Evolutionary conservation across 2,329 filamentous ascomycete species (phyloP), one percentile per base, ranked within the genome.

Genomic region (Torrubiella hemipterigena): DNA sequence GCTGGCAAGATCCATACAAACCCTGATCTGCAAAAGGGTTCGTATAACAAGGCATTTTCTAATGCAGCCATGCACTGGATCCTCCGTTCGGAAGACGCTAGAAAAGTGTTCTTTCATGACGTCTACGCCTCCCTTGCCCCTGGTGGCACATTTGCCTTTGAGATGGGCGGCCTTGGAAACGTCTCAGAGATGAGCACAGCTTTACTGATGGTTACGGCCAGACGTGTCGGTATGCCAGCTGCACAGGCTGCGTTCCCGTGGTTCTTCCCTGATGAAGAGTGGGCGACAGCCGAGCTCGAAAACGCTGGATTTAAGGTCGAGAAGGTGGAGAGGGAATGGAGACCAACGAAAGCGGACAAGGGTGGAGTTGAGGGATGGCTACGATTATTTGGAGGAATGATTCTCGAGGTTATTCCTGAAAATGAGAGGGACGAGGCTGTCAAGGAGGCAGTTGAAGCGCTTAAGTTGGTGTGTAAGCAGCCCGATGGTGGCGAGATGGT

Each of bases 81-180:
- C 45, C 59, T 84, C 7, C 56, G 66, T 0, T 39, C 50, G 4
- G 41, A 47, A 1, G 41, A 45, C 0, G 63, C 62, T 1, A 63
- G 71, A 8, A 40, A 50, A 4, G 44, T 49, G 17, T 69, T 78
- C 49, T 75, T 82, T 44, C 41, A 44, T 7, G 67, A 60, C 23
- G 61, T 74, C 4, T 54, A 65, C 37, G 52, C 52, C 7, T 57
- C 66, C 1, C 61, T 83, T 3, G 61, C 56, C 20, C 65, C 69
- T 0, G 65, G 63, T 9, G 78, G 74, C 2, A 44, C 43, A 0
- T 75, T 83, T 36, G 65, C 69, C 8, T 81, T 83, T 43, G 79
- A 84, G 51, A 78, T 78, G 72, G 78, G 80, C 31, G 78, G 77
- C 1, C 64, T 75, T 30, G 80, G 79, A 14, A 82, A 83, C 50